Base-by-base conservation (phyloP, 2,329 filamentous ascomycete species). In the Fonsecaea nubica region DNA sequence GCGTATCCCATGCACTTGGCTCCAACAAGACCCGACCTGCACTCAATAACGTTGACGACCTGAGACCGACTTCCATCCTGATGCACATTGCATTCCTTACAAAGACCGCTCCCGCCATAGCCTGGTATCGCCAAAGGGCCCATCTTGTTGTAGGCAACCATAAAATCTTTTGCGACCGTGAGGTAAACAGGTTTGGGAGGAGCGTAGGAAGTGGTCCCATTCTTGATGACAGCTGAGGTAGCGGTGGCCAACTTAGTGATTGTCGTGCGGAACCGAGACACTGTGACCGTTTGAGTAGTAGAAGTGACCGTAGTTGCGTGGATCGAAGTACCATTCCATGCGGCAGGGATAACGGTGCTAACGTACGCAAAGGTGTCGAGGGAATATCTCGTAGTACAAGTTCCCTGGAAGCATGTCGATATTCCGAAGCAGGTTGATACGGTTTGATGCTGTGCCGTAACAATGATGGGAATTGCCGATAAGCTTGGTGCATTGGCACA, bases 101-200 rank as follows among this genome's bases (percentile, higher is more conserved):
- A 70, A 45, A 71, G 65, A 21, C 67, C 69, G 45, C 69, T 69
- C 25, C 69, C 69, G 33, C 45, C 67, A 56, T 65, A 71, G 30
- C 69, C 69, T 6, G 69, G 69, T 40, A 71, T 68, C 45, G 67
- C 69, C 59, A 71, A 58, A 25, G 67, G 65, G 56, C 69, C 69
- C 18, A 71, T 54, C 50, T 68, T 60, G 55, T 71, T 68, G 56
- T 69, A 71, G 48, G 69, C 65, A 15, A 64, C 65, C 42, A 60
- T 55, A 58, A 64, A 71, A 42, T 71, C 65, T 55, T 71, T 71
- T 30, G 61, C 64, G 45, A 69, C 45, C 35, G 65, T 70, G 15
- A 69, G 40, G 32, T 61, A 56, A 13, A 65, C 59, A n/a, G 67
- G 58, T 7, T 48, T 65, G 8, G 67, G 58, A 30, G 53, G 33